Conservation (phyloP, 2,329 filamentous ascomycete species). For the Fusarium sp. region DNA sequence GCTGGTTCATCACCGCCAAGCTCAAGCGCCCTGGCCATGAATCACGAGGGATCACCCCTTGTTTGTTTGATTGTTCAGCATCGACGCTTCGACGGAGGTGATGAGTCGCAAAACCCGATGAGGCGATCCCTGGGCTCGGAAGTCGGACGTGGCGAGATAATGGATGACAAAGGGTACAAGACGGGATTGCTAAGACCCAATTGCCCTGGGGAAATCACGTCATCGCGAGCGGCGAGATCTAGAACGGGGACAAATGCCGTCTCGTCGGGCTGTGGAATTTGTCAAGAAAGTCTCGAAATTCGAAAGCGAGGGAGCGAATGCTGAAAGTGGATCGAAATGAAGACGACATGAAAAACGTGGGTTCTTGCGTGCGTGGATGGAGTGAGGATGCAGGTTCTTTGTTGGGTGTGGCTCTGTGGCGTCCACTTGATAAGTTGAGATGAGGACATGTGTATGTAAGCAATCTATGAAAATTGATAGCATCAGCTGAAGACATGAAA, state of each 20-base stretch:
- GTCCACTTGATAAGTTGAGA: slow-evolving; percentile 4
- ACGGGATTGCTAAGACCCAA: slow-evolving; percentile 1
- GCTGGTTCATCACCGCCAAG: neutral
- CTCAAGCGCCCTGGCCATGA: slow-evolving; percentile 15
- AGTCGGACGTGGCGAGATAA: slow-evolving; percentile 33
- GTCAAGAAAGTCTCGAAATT: neutral
- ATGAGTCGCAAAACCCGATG: slow-evolving; percentile 13
- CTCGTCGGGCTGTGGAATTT: neutral
- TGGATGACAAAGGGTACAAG: slow-evolving; percentile 23
- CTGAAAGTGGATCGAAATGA: slow-evolving; percentile 19
- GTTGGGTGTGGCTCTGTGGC: slow-evolving; percentile 26
- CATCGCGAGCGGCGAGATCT: slow-evolving; percentile 20
- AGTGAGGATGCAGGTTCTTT: neutral
- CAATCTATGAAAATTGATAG: slow-evolving; percentile 16
- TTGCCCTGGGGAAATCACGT: slow-evolving; percentile 24
- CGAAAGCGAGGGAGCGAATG: neutral
- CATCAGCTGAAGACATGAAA: slow-evolving; percentile 9
- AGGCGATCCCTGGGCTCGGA: slow-evolving; percentile 23
- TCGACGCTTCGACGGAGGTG: neutral
- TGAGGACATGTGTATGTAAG: slow-evolving; percentile 8
- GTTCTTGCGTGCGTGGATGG: neutral
- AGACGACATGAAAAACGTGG: neutral
- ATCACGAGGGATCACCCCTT: neutral
- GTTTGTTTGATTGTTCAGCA: slow-evolving; percentile 11
- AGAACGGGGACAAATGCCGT: neutral